phyloP scores from a whole-genome alignment of 106 monocot genomes.

The Gastrodia elata region DNA sequence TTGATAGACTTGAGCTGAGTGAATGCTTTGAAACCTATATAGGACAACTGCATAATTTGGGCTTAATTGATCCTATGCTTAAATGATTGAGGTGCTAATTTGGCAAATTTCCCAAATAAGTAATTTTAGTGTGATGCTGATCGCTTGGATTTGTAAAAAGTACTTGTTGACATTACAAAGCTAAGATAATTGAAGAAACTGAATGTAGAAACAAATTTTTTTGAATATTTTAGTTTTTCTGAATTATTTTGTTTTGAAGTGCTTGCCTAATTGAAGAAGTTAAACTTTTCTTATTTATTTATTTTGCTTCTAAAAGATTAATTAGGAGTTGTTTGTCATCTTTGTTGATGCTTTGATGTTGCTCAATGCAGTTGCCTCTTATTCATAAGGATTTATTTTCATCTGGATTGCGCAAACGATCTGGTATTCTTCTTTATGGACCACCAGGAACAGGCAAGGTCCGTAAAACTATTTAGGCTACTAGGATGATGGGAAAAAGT shows the following conservation, averaged over 20 bases:
- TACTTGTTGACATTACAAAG: not conserved
- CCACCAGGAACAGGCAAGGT: slow-evolving; percentile 99
- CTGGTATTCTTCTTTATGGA: slow-evolving; percentile 94
- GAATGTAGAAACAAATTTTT: not conserved
- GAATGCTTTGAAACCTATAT: no score
- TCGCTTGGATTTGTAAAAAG: not conserved
- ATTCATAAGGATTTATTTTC: slow-evolving; percentile 88
- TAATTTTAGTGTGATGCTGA: not conserved
- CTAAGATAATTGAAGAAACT: not conserved
- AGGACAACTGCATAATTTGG: no score
- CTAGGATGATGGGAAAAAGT: not conserved
- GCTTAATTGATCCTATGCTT: no score
- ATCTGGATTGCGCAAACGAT: slow-evolving; percentile 84
- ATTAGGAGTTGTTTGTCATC: not conserved
- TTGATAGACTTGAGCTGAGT: no score
- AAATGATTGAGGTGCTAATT: no score
- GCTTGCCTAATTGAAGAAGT: not conserved
- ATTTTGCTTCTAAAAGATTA: not conserved
- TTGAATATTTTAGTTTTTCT: not conserved
- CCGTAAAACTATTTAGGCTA: slow-evolving; percentile 8
- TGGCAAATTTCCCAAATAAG: no score
- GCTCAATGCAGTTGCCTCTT: slow-evolving; percentile 70
- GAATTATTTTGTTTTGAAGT: not conserved
- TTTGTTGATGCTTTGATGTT: not conserved
- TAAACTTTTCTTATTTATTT: slow-evolving; percentile 2